Evolutionary conservation across 345 rosid species (phyloP).

Genomic region (Gossypium stocksii): DNA sequence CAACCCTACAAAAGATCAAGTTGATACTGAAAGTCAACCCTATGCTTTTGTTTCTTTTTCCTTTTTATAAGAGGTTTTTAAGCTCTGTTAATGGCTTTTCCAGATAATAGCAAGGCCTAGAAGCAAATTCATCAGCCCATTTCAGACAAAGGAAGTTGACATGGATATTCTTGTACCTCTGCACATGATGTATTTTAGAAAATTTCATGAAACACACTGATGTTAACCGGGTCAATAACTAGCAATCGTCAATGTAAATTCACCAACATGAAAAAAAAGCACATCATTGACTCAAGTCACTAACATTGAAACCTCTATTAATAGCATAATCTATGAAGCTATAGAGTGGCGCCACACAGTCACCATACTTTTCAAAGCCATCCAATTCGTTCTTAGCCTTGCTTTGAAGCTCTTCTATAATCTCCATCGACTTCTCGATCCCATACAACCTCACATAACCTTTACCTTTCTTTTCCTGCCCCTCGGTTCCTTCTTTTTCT

Average conservation of each 20-base stretch:
- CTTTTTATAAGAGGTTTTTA: too few relatives aligned
- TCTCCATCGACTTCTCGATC: slow-evolving; percentile 56
- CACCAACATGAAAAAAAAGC: neutral
- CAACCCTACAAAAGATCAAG: too few relatives aligned
- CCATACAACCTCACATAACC: slow-evolving; percentile 53
- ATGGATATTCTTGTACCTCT: too few relatives aligned
- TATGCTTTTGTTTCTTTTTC: too few relatives aligned
- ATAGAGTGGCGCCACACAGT: slow-evolving; percentile 56
- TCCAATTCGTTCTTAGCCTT: slow-evolving; percentile 64
- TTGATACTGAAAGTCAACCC: too few relatives aligned
- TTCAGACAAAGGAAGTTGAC: too few relatives aligned
- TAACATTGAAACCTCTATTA: slow-evolving; percentile 44
- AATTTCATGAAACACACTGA: neutral
- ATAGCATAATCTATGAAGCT: slow-evolving; percentile 85
- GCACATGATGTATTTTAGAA: neutral
- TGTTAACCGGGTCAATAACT: neutral
- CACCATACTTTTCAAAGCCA: slow-evolving; percentile 62
- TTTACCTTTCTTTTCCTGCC: slow-evolving; percentile 42
- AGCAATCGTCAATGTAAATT: neutral
- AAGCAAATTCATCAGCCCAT: too few relatives aligned
- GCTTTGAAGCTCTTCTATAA: slow-evolving; percentile 58
- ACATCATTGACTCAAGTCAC: slow-evolving; percentile 15
- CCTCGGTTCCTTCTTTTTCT: slow-evolving; percentile 14
- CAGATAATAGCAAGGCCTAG: too few relatives aligned
- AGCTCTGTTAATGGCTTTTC: too few relatives aligned